Base-by-base conservation (phyloP, 495 filamentous ascomycete species). In the Neurospora sp. region DNA sequence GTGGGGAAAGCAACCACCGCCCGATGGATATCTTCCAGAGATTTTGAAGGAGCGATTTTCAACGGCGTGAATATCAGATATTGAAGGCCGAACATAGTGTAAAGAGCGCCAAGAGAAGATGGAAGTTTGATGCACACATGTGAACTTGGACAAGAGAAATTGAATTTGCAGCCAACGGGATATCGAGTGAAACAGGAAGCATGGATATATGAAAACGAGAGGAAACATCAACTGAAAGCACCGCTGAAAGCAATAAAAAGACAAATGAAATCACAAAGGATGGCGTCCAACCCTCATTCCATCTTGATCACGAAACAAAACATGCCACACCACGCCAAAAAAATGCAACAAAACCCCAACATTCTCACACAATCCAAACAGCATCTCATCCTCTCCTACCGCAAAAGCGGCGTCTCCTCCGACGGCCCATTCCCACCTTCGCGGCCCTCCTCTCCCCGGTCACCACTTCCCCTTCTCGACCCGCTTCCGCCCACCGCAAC, bases 381-480 rank as follows among this genome's bases (percentile, higher is more conserved):
- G 12, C 22, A 16, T 31, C 5, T 0, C 12, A 27, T 22, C 53
- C 22, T 22, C 14, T 22, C 20, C 73, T 71, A 80, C 22, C 79
- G 65, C 73, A 81, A 68, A 61, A 81, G 69, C 16, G 80, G 80
- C 38, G 79, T 80, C 61, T 80, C 76, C 71, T 81, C 79, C 3
- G 73, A 73, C 7, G 71, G 71, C 10, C 22, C 40, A 35, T 35
- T 35, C 31, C 31, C 31, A 35, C 4, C 31, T 12, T 40, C 39
- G 37, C 71, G 31, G 40, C 73, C 10, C 73, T 71, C 27, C 61
- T 73, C 18, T 31, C 53, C 68, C 70, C 70, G 8, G n/a, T 42
- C n/a, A 39, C 71, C 53, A 31, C 37, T 37, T 3, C 69, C 35
- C 40, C 75, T 70, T 68, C 71, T 44, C 22, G 72, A 65, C 1